Conservation (phyloP, 257 asterid genomes). For the Solanum piurae region DNA sequence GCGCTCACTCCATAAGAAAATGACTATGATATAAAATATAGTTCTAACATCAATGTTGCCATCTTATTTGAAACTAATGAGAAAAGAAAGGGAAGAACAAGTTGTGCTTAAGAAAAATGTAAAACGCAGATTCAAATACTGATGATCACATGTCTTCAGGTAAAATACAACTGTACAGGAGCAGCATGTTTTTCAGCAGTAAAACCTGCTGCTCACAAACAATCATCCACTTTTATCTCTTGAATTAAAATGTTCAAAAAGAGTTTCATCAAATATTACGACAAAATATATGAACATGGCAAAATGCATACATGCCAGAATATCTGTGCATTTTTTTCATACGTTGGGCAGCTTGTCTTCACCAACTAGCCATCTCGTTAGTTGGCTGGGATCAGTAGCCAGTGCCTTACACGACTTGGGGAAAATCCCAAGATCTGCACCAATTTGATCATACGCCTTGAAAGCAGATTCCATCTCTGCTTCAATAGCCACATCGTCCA, state of each 20-base stretch:
- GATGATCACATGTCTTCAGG: background rate
- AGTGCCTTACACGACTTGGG: slow-evolving; percentile 67
- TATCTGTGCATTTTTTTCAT: background rate
- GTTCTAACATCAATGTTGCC: background rate
- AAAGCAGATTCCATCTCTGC: slow-evolving; percentile 74
- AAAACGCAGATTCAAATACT: background rate
- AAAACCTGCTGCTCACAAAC: background rate
- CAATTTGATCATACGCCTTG: slow-evolving; percentile 32
- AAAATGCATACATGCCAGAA: background rate
- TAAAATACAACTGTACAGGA: background rate
- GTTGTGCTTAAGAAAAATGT: background rate
- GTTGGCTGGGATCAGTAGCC: slow-evolving; percentile 80
- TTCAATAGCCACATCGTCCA: slow-evolving; percentile 54
- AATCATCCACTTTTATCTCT: background rate
- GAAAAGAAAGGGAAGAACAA: background rate
- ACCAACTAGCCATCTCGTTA: slow-evolving; percentile 87
- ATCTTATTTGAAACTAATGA: background rate
- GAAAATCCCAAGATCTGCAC: slow-evolving; percentile 77
- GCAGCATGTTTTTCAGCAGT: slow-evolving; percentile 3
- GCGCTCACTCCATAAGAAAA: background rate
- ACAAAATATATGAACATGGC: background rate
- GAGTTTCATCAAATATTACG: background rate
- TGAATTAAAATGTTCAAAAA: background rate
- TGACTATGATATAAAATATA: background rate
- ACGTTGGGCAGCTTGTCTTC: slow-evolving; percentile 50